Percentiles rank a stretch among this genome's conserved stretches.
phyloP scores from a whole-genome alignment of 495 filamentous ascomycete genomes.

The Xylaria telfairii region DNA sequence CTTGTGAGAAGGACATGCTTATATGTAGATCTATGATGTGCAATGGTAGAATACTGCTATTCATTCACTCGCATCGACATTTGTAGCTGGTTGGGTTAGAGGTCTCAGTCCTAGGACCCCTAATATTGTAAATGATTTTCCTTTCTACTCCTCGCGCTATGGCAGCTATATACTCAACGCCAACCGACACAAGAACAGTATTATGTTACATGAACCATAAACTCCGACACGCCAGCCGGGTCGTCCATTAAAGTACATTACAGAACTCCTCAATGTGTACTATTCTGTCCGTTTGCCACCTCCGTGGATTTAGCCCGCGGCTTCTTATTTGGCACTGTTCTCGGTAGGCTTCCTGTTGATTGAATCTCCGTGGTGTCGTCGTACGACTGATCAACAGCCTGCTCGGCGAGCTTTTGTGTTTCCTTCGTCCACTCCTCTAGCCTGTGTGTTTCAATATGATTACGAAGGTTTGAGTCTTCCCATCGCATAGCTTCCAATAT shows the following conservation, averaged over 20 bases:
- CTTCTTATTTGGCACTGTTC: constrained; percentile 20
- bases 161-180: constrained; percentile 38
- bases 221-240: constrained; percentile 20
- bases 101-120: constrained; percentile 6
- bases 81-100: not conserved
- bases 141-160: constrained; percentile 28
- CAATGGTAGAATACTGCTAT: not conserved
- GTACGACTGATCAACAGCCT: constrained; percentile 38
- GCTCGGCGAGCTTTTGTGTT: constrained; percentile 48
- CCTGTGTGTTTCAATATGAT: constrained; percentile 62
- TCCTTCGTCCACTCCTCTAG: constrained; percentile 67
- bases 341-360: constrained; percentile 30
- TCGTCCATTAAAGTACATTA: not conserved
- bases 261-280: constrained; percentile 31
- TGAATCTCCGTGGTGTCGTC: constrained; percentile 34
- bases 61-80: not conserved
- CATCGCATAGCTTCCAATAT: constrained; percentile 59
- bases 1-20: not conserved
- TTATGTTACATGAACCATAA: constrained; percentile 34
- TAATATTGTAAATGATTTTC: constrained; percentile 22
- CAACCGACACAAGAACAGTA: constrained; percentile 28
- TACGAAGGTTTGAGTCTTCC: constrained; percentile 59
- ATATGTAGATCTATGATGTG: not conserved
- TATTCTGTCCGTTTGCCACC: constrained; percentile 36
- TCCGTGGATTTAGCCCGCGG: constrained; percentile 31